Conservation (phyloP, 495 filamentous ascomycete species). For the Penicillium coffeae region DNA sequence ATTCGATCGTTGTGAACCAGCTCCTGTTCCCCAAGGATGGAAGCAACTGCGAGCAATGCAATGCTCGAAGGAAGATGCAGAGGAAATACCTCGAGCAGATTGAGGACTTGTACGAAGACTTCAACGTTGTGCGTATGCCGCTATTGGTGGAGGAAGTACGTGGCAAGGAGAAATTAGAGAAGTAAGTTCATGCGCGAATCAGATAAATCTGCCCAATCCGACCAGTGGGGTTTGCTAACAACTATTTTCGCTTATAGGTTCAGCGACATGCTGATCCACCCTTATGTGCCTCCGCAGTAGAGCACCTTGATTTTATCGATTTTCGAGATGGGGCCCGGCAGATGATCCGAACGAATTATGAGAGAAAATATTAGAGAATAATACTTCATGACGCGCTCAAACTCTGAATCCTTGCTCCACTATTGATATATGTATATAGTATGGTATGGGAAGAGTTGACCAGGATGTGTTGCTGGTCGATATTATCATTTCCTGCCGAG, state of each 20-base stretch:
- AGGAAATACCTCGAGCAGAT: conserved; percentile 99
- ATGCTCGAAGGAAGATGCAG: conserved; percentile 93
- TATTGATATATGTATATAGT: not conserved
- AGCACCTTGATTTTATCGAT: conserved; percentile 1
- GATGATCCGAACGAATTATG: conserved; percentile 41
- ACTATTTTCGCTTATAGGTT: conserved; percentile 48
- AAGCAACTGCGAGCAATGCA: conserved; percentile 91
- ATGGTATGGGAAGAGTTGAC: too few species aligned
- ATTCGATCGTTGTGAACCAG: conserved; percentile 97
- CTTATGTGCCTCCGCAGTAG: conserved; percentile 74
- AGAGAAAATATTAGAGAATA: conserved; percentile 42
- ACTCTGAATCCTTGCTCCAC: conserved; percentile 1
- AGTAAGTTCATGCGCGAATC: conserved; percentile 39
- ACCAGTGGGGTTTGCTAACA: conserved; percentile 12
- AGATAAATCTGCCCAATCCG: not conserved
- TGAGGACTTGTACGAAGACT: conserved; percentile 97
- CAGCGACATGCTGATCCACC: conserved; percentile 86
- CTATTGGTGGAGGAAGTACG: conserved; percentile 91
- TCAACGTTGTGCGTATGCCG: conserved; percentile 98
- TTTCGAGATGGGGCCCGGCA: conserved; percentile 14
- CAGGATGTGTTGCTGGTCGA: too few species aligned
- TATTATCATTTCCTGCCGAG: too few species aligned
- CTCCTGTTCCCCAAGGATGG: conserved; percentile 86
- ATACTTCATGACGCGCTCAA: conserved; percentile 24
- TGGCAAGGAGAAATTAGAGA: conserved; percentile 89